These are phyloP conservation scores for Pseudonectria buxi DNA, from an alignment of 2,329 filamentous ascomycete species.

Conservation along the genomic window DNA sequence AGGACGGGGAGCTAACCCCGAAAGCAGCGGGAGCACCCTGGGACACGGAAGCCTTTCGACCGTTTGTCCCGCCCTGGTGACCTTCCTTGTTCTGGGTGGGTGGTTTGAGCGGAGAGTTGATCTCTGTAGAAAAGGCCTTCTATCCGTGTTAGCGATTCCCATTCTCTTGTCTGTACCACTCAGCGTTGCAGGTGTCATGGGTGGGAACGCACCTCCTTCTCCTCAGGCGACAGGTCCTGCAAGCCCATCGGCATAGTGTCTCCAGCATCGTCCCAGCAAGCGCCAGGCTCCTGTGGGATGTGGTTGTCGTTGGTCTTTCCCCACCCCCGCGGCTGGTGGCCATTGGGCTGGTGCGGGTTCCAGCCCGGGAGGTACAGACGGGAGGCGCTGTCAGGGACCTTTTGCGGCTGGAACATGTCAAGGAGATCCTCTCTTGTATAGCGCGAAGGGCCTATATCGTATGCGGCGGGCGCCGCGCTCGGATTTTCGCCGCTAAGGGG, in stretches of 20 bases:
- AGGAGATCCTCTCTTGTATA: conserved; percentile 78
- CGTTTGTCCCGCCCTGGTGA: conserved; percentile 51
- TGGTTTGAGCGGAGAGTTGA: conserved; percentile 90
- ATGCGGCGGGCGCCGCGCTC: conserved; percentile 23
- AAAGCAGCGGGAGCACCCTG: conserved; percentile 59
- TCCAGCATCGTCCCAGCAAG: conserved; percentile 80
- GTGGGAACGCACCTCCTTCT: conserved; percentile 48
- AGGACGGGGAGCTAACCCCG: conserved; percentile 66
- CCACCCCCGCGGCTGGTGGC: conserved; percentile 59
- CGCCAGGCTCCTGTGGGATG: conserved; percentile 71
- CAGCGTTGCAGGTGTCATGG: conserved; percentile 2
- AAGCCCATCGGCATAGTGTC: conserved; percentile 65
- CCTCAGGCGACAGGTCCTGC: conserved; percentile 58
- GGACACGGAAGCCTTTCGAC: conserved; percentile 79
- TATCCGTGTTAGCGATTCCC: conserved; percentile 18
- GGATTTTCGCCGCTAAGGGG: conserved; percentile 29
- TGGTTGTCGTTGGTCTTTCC: conserved; percentile 71
- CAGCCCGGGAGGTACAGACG: conserved; percentile 68
- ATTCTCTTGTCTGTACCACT: conserved; percentile 1
- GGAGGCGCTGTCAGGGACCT: conserved; percentile 48
- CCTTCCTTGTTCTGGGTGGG: conserved; percentile 67
- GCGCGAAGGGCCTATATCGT: conserved; percentile 43
- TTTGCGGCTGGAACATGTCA: conserved; percentile 56
- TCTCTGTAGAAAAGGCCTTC: conserved; percentile 74
- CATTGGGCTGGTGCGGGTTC: conserved; percentile 69